Percentiles rank a stretch among this genome's conserved stretches.
Conservation (phyloP, 495 filamentous ascomycete species). For the Penicillium coffeae region DNA sequence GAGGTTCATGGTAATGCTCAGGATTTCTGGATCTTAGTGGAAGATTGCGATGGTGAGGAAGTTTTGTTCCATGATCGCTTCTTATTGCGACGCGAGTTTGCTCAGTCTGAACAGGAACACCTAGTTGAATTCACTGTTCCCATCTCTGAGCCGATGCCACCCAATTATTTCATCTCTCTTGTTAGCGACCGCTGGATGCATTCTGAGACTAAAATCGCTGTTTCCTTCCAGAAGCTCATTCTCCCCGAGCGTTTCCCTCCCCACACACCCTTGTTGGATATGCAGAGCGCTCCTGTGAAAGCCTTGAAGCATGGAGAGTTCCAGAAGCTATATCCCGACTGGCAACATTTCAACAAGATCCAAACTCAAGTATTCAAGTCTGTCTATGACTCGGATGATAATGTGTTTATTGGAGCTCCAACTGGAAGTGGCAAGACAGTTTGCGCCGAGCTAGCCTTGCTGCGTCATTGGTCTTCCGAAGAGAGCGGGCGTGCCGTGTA, state of each 20-base stretch:
- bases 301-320: conserved; percentile 86
- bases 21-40: conserved; percentile 94
- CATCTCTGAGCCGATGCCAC: conserved; percentile 95
- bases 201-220: conserved; percentile 86
- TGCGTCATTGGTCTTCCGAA: conserved; percentile 77
- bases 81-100: conserved; percentile 82
- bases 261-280: conserved; percentile 82
- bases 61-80: conserved; percentile 96
- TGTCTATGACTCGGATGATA: conserved; percentile 84
- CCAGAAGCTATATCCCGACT: conserved; percentile 74
- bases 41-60: conserved; percentile 96
- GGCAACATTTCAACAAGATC: conserved; percentile 91
- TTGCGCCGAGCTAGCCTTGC: conserved; percentile 88
- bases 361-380: conserved; percentile 97
- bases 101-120: conserved; percentile 81
- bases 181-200: conserved; percentile 98
- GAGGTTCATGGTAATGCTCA: conserved; percentile 81
- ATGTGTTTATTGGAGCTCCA: conserved; percentile 84
- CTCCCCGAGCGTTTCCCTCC: conserved; percentile 94
- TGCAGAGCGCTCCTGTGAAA: conserved; percentile 84
- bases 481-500: conserved; percentile 80
- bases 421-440: conserved; percentile 95
- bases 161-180: conserved; percentile 95
- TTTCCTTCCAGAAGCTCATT: conserved; percentile 91
- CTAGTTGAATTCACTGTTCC: conserved; percentile 96